Evolutionary conservation across 768 basidiomycete species (phyloP).

Genomic region (Kwoniella shandongensis): DNA sequence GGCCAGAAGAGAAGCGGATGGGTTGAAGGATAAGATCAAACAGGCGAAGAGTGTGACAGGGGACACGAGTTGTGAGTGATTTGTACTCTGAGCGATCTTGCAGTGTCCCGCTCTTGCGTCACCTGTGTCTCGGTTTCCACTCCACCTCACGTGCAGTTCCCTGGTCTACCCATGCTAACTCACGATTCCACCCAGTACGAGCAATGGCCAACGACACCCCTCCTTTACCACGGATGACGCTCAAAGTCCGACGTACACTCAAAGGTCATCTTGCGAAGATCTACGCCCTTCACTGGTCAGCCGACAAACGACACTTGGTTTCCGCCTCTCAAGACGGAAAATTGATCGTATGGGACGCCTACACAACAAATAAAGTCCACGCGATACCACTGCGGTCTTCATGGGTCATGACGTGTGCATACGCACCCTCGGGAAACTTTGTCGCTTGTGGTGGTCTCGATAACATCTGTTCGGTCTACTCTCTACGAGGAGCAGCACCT

Average conservation of each 20-base stretch:
- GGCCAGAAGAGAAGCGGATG: constrained; percentile 93
- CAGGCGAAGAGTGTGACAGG: constrained; percentile 93
- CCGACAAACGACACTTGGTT: constrained; percentile 93
- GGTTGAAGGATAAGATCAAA: constrained; percentile 97
- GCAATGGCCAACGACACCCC: constrained; percentile 99
- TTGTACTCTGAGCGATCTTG: neutral
- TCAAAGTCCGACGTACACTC: constrained; percentile 92
- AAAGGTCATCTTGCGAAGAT: constrained; percentile 99
- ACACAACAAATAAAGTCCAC: constrained; percentile 99
- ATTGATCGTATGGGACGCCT: constrained; percentile 99
- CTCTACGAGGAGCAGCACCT: constrained; percentile 64
- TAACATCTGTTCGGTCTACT: constrained; percentile 99
- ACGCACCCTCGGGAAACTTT: constrained; percentile 93
- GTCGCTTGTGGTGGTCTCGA: constrained; percentile 98
- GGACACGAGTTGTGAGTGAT: constrained; percentile 87
- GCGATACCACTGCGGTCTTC: constrained; percentile 95
- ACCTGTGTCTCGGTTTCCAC: neutral
- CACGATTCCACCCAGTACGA: constrained; percentile 63
- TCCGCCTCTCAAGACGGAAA: constrained; percentile 99
- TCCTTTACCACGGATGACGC: constrained; percentile 89
- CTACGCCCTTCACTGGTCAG: constrained; percentile 99
- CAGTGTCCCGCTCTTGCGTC: too few species aligned
- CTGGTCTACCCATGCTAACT: neutral
- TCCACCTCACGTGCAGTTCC: neutral
- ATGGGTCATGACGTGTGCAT: constrained; percentile 99